Evolutionary conservation across 306 rosid species (phyloP), one percentile per base, ranked within the genome.

Genomic region (Prunus mira): DNA sequence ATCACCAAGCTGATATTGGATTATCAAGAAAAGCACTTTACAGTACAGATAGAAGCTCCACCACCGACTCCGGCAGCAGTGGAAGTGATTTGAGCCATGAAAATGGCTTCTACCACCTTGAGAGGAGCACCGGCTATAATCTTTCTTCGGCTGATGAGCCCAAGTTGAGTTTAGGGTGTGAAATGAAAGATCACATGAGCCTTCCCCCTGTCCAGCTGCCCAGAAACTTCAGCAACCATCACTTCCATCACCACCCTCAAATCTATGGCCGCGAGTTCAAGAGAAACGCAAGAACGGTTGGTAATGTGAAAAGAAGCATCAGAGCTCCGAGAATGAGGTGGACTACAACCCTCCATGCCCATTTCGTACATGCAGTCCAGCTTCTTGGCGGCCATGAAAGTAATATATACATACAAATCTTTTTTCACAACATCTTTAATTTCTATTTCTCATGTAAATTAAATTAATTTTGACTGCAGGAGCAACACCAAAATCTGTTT

Each of bases 311-410:
- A 81, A 86, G 92, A 87, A 91, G 86, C 81, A 63, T 79, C 32
- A 84, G 98, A 86, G 98, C 93, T 86, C 98, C 98, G 5, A 87
- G 98, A 81, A 93, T 93, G 98, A 75, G 97, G 84, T 93, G 98
- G 98, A 93, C 97, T 12, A 81, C 93, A 0, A 93, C 97, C 47
- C 98, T 93, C 73, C 98, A 93, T 78, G 96, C 98, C 47, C 98
- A 89, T 85, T 93, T 93, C 55, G 91, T 93, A 65, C 97, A 91
- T 34, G 92, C 93, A 3, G 98, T 93, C 50, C 97, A 93, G 83
- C 98, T 91, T 67, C 98, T 93, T 67, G 98, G 98, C 45, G 98
- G 98, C 66, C 93, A 91, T 88, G 91, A 91, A 82, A 91, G 98
- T 93, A 89, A 86, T 69, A 22, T 47, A 71, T 20, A 13, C n/a